phyloP scores from a whole-genome alignment of 129 eudicot species.

The Saposhnikovia divaricata region DNA sequence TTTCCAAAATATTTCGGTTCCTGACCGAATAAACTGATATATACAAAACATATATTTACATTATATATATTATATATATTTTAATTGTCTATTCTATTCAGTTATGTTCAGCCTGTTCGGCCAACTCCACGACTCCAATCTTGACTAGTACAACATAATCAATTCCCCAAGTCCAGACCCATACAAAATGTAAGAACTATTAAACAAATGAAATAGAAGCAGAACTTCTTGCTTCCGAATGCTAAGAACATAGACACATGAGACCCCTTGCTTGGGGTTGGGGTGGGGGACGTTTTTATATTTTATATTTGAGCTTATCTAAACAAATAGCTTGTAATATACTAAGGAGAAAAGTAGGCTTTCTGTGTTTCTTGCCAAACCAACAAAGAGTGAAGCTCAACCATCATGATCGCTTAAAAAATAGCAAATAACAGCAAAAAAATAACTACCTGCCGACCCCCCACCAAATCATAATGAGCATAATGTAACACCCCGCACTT shows the following conservation, averaged over 20 bases:
- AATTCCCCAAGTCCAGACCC: not conserved
- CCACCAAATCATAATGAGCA: constrained; percentile 94
- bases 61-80: too few species aligned
- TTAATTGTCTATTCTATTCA: too few species aligned
- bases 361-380: not conserved
- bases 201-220: not conserved
- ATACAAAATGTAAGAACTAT: too few species aligned
- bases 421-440: not conserved
- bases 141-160: not conserved
- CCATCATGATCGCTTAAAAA: constrained; percentile 48
- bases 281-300: too few species aligned
- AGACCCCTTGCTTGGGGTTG: not conserved
- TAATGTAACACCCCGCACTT: constrained; percentile 71
- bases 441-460: constrained; percentile 60
- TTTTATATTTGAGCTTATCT: not conserved
- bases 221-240: not conserved
- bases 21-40: too few species aligned
- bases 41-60: too few species aligned
- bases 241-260: not conserved
- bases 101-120: too few species aligned
- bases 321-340: not conserved
- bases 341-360: not conserved
- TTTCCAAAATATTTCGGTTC: too few species aligned
- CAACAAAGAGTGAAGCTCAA: not conserved
- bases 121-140: not conserved